A percentile compares a stretch with the other conserved stretches of the same genome.
Evolutionary conservation across 805 yeast genomes (phyloP).

Genomic region (Candida silvatica): DNA sequence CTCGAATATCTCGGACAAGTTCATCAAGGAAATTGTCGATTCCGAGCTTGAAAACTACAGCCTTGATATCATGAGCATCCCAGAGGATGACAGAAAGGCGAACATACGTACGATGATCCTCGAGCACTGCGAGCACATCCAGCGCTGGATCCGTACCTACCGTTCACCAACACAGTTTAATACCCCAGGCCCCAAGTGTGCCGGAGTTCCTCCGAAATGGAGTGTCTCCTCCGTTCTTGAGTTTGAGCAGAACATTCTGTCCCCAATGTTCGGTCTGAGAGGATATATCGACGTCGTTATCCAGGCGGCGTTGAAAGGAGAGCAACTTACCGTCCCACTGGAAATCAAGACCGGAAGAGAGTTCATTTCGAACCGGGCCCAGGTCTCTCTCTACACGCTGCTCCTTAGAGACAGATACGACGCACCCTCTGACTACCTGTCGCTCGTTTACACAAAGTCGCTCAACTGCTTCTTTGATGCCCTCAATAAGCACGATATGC

Average conservation of each 20-base stretch:
- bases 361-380: conserved; percentile 70
- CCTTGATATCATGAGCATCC: conserved; percentile 44
- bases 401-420: conserved; percentile 75
- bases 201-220: background rate
- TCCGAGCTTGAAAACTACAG: conserved; percentile 16
- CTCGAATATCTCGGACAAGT: conserved; percentile 22
- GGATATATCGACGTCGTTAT: conserved; percentile 89
- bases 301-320: conserved; percentile 40
- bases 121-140: conserved; percentile 42
- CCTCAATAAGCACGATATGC: conserved; percentile 46
- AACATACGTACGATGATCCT: conserved; percentile 34
- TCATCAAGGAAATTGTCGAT: conserved; percentile 28
- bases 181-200: background rate
- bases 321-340: conserved; percentile 61
- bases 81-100: conserved; percentile 37
- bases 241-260: conserved; percentile 87
- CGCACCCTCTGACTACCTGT: conserved; percentile 51
- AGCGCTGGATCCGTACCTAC: conserved; percentile 43
- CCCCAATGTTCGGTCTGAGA: conserved; percentile 81
- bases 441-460: conserved; percentile 67
- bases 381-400: conserved; percentile 73
- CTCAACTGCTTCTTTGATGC: conserved; percentile 34
- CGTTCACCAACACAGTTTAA: conserved; percentile 8
- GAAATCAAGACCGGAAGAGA: conserved; percentile 85
- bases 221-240: conserved; percentile 57